phyloP scores from a whole-genome alignment of 116 monocot species.

The Zostera marina region DNA sequence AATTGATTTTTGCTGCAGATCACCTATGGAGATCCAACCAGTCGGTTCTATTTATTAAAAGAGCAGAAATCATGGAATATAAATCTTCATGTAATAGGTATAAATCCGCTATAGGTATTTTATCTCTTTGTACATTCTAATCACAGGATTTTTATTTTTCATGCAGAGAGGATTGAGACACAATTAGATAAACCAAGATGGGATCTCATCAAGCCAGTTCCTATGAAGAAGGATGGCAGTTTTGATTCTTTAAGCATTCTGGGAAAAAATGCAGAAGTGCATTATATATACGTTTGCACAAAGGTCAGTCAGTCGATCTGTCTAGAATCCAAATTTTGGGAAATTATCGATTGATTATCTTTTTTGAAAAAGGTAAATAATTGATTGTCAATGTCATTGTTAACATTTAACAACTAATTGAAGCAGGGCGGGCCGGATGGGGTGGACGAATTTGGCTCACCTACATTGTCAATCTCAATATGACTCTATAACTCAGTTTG shows the following conservation, averaged over 20 bases:
- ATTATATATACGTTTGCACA: conserved; percentile 80
- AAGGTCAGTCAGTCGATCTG: no score
- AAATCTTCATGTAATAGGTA: conserved; percentile 86
- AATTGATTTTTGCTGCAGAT: conserved; percentile 27
- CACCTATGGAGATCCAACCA: conserved; percentile 92
- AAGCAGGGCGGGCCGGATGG: no score
- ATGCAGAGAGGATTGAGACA: conserved; percentile 60
- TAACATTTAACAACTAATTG: no score
- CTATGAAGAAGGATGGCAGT: conserved; percentile 37
- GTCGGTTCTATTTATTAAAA: conserved; percentile 49
- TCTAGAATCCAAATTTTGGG: no score
- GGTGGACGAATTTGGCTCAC: no score
- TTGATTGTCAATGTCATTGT: no score
- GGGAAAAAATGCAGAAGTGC: conserved; percentile 54
- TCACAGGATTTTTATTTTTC: background rate
- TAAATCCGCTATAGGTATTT: no score
- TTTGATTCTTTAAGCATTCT: conserved; percentile 22
- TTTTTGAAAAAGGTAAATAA: no score
- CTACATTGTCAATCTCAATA: no score
- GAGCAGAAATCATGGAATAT: conserved; percentile 42
- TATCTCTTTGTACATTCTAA: background rate
- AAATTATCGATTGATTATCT: no score
- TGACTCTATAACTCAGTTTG: no score
- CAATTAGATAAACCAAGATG: conserved; percentile 27
- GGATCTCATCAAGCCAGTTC: conserved; percentile 52